A percentile compares a stretch with the other conserved stretches of the same genome.
Evolutionary conservation across 1,139 yeast species (phyloP).

Genomic region (Candida glucosophila): DNA sequence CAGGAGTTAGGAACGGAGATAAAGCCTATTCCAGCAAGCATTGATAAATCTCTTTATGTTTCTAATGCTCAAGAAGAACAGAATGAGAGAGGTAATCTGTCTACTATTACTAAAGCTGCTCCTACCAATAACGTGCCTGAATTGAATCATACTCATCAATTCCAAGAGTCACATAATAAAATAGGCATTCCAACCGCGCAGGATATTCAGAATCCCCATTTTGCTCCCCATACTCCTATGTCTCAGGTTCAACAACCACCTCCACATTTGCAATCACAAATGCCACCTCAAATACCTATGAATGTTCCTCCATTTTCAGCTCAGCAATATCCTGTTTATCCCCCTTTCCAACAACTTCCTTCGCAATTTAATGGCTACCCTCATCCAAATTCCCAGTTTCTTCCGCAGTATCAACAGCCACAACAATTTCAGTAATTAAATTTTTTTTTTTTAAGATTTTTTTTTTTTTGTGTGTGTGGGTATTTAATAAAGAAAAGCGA

Average conservation of each 20-base stretch:
- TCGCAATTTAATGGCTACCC: slow-evolving; percentile 9
- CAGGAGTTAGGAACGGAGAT: slow-evolving; percentile 97
- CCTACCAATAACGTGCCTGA: too few species aligned
- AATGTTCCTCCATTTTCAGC: slow-evolving; percentile 8
- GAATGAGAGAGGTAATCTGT: too few species aligned
- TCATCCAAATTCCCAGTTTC: slow-evolving; percentile 7
- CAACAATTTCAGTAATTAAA: slow-evolving; percentile 8
- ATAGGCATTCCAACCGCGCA: too few species aligned
- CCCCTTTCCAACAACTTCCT: slow-evolving; percentile 15
- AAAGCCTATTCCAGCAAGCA: slow-evolving; percentile 87
- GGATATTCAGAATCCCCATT: slow-evolving; percentile 8
- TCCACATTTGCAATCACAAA: too few species aligned
- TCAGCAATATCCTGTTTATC: slow-evolving; percentile 20
- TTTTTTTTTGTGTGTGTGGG: too few species aligned
- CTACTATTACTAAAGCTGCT: too few species aligned
- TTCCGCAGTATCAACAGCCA: slow-evolving; percentile 7
- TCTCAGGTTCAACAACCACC: too few species aligned
- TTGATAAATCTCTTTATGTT: slow-evolving; percentile 83
- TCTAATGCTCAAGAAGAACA: slow-evolving; percentile 64
- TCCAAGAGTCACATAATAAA: too few species aligned
- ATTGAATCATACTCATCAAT: too few species aligned
- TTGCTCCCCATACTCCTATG: slow-evolving; percentile 12
- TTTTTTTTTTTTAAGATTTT: too few species aligned
- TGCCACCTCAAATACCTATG: slow-evolving; percentile 1
- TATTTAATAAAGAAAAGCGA: too few species aligned